These are phyloP conservation scores for Verticillium zaregamsianum DNA, from an alignment of 2,329 filamentous ascomycete species.

Conservation along the genomic window DNA sequence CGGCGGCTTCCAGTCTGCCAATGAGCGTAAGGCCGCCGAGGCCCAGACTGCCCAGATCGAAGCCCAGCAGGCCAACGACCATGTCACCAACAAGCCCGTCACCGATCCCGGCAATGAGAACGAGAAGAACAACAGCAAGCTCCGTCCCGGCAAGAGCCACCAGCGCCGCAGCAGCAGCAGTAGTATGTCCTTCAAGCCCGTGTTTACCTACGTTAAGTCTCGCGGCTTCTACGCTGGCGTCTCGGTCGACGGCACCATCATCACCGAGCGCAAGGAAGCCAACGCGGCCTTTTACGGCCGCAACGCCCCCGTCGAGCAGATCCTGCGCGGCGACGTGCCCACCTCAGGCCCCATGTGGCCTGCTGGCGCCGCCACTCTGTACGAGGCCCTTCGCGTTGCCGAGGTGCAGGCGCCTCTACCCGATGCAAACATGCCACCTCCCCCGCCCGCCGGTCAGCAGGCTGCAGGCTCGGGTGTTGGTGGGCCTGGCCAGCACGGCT, in stretches of 20 bases:
- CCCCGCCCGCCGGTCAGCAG: not conserved
- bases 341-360: slow-evolving; percentile 21
- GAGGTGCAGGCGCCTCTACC: slow-evolving; percentile 19
- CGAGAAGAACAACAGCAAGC: slow-evolving; percentile 10
- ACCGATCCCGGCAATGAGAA: too few relatives aligned
- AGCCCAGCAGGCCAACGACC: slow-evolving; percentile 19
- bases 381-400: slow-evolving; percentile 25
- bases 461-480: not conserved
- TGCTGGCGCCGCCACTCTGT: slow-evolving; percentile 22
- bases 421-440: slow-evolving; percentile 10
- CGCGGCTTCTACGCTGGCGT: slow-evolving; percentile 85
- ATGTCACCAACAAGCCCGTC: too few relatives aligned
- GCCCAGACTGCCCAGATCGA: slow-evolving; percentile 4
- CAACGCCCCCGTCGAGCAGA: slow-evolving; percentile 38
- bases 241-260: slow-evolving; percentile 79
- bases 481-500: not conserved
- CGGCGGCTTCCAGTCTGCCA: slow-evolving; percentile 10
- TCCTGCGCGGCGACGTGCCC: slow-evolving; percentile 40
- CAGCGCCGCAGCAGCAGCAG: slow-evolving; percentile 13
- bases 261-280: slow-evolving; percentile 80
- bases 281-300: slow-evolving; percentile 83
- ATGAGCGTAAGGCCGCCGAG: slow-evolving; percentile 10
- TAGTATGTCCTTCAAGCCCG: slow-evolving; percentile 29
- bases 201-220: slow-evolving; percentile 76
- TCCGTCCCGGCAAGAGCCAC: slow-evolving; percentile 38